Conservation (phyloP, 1,139 yeast genomes). For the Zygosaccharomyces pseudobailii region DNA sequence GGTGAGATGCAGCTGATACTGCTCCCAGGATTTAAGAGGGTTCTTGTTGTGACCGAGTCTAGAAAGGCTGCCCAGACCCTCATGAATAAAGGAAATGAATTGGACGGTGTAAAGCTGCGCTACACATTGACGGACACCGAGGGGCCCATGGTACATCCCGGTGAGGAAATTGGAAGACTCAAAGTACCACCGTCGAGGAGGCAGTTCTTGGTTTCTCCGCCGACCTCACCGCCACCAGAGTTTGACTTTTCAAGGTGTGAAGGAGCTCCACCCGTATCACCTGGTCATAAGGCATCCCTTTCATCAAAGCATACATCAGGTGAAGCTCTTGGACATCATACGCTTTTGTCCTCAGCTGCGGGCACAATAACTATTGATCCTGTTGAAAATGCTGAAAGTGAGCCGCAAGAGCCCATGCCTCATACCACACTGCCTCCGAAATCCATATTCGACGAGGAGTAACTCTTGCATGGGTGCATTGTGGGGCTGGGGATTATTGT, state of each 20-base stretch:
- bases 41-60: slow-evolving; percentile 5
- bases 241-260: slow-evolving; percentile 37
- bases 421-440: slow-evolving; percentile 34
- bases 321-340: background rate
- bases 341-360: slow-evolving; percentile 1
- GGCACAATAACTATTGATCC: slow-evolving; percentile 17
- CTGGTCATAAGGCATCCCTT: slow-evolving; percentile 5
- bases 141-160: slow-evolving; percentile 16
- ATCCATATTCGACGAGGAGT: slow-evolving; percentile 35
- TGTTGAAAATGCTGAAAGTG: slow-evolving; percentile 7
- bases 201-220: slow-evolving; percentile 39
- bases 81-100: background rate
- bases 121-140: slow-evolving; percentile 23
- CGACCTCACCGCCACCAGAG: slow-evolving; percentile 40
- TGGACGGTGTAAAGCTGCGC: background rate
- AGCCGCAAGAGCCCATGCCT: background rate
- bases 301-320: background rate
- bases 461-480: slow-evolving; percentile 2
- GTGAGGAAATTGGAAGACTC: slow-evolving; percentile 11
- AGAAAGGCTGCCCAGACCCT: background rate
- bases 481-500: background rate
- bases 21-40: slow-evolving; percentile 7
- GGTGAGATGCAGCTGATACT: slow-evolving; percentile 9
- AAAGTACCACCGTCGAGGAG: slow-evolving; percentile 33
- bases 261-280: slow-evolving; percentile 33